Conservation (phyloP, 441 rosid genomes). For the Gossypium davidsonii region DNA sequence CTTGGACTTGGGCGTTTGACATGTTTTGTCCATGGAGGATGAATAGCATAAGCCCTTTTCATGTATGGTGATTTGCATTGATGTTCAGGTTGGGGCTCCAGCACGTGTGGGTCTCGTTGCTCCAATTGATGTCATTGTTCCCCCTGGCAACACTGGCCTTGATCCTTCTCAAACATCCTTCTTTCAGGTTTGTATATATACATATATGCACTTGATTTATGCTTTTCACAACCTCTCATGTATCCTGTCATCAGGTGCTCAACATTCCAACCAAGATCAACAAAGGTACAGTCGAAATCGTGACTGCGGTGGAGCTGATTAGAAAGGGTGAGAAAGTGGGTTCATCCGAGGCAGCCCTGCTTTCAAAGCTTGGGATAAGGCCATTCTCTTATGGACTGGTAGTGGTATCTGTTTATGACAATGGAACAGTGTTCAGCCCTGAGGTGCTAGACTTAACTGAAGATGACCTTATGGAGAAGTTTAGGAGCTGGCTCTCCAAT, state of each 20-base stretch:
- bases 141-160: constrained; percentile 69
- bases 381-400: constrained; percentile 56
- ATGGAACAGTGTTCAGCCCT: constrained; percentile 50
- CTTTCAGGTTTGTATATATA: constrained; percentile 41
- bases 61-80: not conserved
- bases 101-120: constrained; percentile 69
- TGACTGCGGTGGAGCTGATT: constrained; percentile 54
- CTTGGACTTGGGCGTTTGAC: not conserved
- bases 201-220: not conserved
- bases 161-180: constrained; percentile 67
- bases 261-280: constrained; percentile 68
- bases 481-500: constrained; percentile 38
- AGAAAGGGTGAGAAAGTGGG: constrained; percentile 63
- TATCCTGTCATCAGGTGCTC: constrained; percentile 34
- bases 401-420: constrained; percentile 38
- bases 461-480: constrained; percentile 38
- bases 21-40: not conserved
- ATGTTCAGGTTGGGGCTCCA: constrained; percentile 57
- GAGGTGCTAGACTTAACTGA: constrained; percentile 53
- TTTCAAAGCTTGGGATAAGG: constrained; percentile 49
- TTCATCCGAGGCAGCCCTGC: constrained; percentile 59
- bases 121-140: constrained; percentile 59
- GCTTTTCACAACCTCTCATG: not conserved
- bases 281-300: constrained; percentile 65
- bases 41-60: not conserved